Evolutionary conservation across 2,329 filamentous ascomycete species (phyloP).

Genomic region (Arthroderma sp.): DNA sequence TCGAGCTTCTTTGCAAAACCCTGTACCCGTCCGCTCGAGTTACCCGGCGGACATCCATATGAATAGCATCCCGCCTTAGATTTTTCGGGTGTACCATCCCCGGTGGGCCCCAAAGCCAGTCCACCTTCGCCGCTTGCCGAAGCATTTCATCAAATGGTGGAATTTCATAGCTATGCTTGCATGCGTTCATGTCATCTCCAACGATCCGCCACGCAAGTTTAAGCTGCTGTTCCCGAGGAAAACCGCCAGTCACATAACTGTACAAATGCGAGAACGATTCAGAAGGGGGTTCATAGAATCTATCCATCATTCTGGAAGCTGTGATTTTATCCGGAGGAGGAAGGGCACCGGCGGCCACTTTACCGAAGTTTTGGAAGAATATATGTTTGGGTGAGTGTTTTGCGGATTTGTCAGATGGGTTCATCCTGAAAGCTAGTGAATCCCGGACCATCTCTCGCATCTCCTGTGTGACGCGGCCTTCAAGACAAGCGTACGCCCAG

Average conservation of each 20-base stretch:
- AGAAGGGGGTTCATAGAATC: too few relatives aligned
- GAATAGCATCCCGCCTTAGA: too few relatives aligned
- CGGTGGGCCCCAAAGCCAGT: conserved; percentile 17
- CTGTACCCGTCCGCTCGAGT: too few relatives aligned
- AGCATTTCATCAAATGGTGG: conserved; percentile 21
- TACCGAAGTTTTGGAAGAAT: conserved; percentile 5
- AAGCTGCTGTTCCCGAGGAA: conserved; percentile 21
- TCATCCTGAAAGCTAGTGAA: conserved; percentile 2
- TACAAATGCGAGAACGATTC: too few relatives aligned
- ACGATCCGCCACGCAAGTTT: conserved; percentile 8
- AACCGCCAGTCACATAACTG: too few relatives aligned
- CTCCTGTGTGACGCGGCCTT: conserved; percentile 17
- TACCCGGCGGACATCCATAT: too few relatives aligned
- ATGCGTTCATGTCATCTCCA: background rate
- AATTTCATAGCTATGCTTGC: background rate
- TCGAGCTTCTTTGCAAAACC: too few relatives aligned
- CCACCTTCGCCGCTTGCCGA: conserved; percentile 21
- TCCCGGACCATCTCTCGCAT: conserved; percentile 20
- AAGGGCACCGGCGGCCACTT: conserved; percentile 8
- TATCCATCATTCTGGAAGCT: too few relatives aligned
- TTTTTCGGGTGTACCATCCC: too few relatives aligned
- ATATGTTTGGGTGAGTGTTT: background rate
- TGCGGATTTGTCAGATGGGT: background rate
- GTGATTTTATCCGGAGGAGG: background rate
- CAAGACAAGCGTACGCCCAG: conserved; percentile 36